Percentiles rank a stretch among this genome's conserved stretches.
Evolutionary conservation across 441 rosid species (phyloP).

Genomic region (Gossypium davidsonii): DNA sequence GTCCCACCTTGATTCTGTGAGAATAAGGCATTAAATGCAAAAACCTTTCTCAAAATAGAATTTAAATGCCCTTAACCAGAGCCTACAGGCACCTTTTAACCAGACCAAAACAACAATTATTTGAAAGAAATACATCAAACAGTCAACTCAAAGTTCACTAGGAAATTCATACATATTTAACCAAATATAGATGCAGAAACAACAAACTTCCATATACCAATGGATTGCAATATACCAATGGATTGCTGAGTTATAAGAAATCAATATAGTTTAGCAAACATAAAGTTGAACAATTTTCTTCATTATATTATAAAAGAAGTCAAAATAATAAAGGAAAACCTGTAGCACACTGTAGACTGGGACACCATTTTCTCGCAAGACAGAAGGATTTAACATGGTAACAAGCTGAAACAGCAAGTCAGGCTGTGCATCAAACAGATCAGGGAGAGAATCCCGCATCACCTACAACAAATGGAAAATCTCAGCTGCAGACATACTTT

Average conservation of each 20-base stretch:
- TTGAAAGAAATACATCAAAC: not conserved
- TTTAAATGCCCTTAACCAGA: not conserved
- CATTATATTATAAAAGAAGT: not conserved
- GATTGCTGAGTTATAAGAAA: conserved; percentile 7
- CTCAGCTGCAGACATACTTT: conserved; percentile 12
- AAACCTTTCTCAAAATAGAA: not conserved
- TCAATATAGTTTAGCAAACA: not conserved
- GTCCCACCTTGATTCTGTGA: not conserved
- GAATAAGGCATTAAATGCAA: not conserved
- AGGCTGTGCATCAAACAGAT: conserved; percentile 94
- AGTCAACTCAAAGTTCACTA: conserved; percentile 10
- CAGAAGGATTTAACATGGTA: conserved; percentile 93
- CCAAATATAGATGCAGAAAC: not conserved
- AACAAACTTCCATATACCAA: not conserved
- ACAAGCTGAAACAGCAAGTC: conserved; percentile 94
- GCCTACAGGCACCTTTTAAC: conserved; percentile 1
- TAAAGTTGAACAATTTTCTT: not conserved
- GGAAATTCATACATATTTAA: not conserved
- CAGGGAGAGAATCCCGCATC: conserved; percentile 80
- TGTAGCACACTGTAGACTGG: conserved; percentile 84
- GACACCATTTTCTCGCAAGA: conserved; percentile 74
- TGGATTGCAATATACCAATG: not conserved
- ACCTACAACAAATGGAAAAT: conserved; percentile 45
- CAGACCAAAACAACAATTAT: not conserved
- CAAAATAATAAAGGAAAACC: conserved; percentile 33